Evolutionary conservation across 1,284 basidiomycete genomes (phyloP).

Genomic region (Sanghuangporus sanghuang): DNA sequence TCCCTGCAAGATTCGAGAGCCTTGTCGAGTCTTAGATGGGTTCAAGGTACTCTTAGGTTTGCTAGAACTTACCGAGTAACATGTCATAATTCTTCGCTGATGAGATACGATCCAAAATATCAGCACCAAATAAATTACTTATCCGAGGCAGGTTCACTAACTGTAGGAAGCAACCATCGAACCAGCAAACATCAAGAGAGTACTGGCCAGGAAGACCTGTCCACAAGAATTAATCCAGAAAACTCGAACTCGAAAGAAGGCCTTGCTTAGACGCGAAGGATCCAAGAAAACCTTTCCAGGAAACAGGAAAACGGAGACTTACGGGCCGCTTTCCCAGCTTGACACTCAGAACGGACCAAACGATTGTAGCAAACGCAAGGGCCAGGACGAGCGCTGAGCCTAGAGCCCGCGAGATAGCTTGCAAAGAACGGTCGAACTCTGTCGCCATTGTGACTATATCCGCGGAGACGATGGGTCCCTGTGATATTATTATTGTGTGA

Average conservation of each 20-base stretch:
- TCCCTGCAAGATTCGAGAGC: conserved; percentile 28
- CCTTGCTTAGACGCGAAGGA: neutral
- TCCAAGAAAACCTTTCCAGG: neutral
- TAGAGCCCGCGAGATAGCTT: conserved; percentile 21
- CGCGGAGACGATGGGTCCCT: conserved; percentile 21
- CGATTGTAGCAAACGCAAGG: conserved; percentile 20
- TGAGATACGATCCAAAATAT: neutral
- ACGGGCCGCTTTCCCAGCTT: conserved; percentile 19
- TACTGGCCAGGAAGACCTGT: conserved; percentile 19
- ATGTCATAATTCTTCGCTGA: conserved; percentile 20
- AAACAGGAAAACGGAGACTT: neutral
- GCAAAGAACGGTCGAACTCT: conserved; percentile 21
- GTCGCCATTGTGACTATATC: conserved; percentile 20
- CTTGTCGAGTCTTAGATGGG: neutral
- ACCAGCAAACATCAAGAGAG: conserved; percentile 20
- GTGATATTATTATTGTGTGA: neutral
- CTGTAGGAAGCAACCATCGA: conserved; percentile 19
- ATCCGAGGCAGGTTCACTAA: neutral
- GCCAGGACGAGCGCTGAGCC: conserved; percentile 21
- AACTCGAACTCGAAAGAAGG: neutral
- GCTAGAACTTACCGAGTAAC: conserved; percentile 15
- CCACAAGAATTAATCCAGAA: neutral
- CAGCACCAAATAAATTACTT: neutral
- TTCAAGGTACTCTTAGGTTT: neutral
- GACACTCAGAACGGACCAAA: conserved; percentile 17